Conservation (phyloP, 176 grass and related monocot species). For the Cocos nucifera region DNA sequence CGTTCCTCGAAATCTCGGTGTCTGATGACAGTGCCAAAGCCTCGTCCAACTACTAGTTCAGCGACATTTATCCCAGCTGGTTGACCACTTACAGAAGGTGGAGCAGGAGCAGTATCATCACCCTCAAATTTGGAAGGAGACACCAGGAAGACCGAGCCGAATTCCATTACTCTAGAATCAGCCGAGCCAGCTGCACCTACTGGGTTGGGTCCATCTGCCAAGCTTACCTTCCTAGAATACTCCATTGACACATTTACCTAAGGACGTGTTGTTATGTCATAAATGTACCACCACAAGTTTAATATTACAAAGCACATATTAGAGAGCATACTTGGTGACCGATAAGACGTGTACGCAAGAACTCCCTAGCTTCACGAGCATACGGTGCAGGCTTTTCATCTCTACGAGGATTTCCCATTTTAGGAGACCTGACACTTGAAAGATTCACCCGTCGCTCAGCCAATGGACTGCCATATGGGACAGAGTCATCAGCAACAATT, state of each 20-base stretch:
- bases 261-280: not conserved
- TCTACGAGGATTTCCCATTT: constrained; percentile 65
- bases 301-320: not conserved
- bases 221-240: constrained; percentile 72
- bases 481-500: constrained; percentile 79
- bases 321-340: constrained; percentile 57
- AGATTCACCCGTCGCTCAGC: constrained; percentile 82
- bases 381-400: constrained; percentile 54
- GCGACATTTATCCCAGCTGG: constrained; percentile 59
- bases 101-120: constrained; percentile 47
- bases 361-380: constrained; percentile 87
- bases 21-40: constrained; percentile 64
- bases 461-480: constrained; percentile 63
- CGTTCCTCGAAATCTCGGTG: constrained; percentile 93
- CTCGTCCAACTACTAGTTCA: constrained; percentile 71
- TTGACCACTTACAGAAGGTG: constrained; percentile 17
- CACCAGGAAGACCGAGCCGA: constrained; percentile 77
- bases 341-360: constrained; percentile 79
- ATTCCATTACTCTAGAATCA: constrained; percentile 81
- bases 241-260: constrained; percentile 94
- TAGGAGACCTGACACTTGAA: constrained; percentile 84
- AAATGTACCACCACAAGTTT: no score
- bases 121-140: constrained; percentile 43
- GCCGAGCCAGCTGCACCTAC: constrained; percentile 23
- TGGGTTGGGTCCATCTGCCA: constrained; percentile 43